These are phyloP conservation scores for Ganoderma leucocontextum DNA, from an alignment of 1,284 basidiomycete species.

Conservation along the genomic window DNA sequence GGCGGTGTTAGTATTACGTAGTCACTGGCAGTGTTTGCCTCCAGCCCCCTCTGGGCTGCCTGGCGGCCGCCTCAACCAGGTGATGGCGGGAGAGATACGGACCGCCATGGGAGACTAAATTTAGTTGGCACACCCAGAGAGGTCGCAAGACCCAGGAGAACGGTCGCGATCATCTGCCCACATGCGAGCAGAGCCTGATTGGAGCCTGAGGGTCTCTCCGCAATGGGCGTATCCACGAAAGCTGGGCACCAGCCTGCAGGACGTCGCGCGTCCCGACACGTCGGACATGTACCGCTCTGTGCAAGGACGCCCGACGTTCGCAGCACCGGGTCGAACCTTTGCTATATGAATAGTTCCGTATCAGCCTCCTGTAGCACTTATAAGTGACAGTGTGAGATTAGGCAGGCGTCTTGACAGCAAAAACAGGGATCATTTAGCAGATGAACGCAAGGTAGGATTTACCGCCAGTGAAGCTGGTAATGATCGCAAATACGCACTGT, in stretches of 20 bases:
- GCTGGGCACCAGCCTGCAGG: background rate
- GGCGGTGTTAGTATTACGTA: background rate
- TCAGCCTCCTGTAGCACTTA: background rate
- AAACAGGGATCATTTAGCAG: background rate
- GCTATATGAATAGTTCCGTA: background rate
- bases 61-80: background rate
- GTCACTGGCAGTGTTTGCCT: background rate
- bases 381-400: background rate
- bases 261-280: background rate
- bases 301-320: background rate
- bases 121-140: background rate
- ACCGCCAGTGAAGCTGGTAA: background rate
- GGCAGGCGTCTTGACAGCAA: background rate
- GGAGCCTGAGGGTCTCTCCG: background rate
- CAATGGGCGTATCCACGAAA: background rate
- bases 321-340: background rate
- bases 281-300: no score
- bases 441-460: background rate
- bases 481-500: background rate
- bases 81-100: background rate
- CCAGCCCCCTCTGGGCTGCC: background rate
- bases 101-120: background rate
- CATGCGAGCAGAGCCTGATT: background rate
- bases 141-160: background rate
- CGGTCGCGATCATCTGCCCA: background rate